Conservation (phyloP, 2,329 filamentous ascomycete species). For the Ceratocystis destructans region DNA sequence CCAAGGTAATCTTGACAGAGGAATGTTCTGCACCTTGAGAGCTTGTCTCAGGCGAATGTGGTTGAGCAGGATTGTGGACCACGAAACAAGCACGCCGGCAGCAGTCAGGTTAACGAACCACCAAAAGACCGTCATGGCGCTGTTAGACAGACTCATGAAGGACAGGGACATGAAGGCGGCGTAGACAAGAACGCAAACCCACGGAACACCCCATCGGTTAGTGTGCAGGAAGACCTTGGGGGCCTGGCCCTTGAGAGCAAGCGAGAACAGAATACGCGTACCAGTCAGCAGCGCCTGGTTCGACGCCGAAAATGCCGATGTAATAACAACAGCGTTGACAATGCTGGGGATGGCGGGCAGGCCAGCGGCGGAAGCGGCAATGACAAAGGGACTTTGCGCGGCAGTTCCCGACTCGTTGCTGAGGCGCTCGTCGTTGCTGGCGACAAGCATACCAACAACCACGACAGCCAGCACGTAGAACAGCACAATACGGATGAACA, state of each 20-base stretch:
- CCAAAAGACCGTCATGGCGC: conserved; percentile 46
- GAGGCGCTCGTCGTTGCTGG: conserved; percentile 33
- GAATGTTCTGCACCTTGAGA: conserved; percentile 41
- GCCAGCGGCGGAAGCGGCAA: conserved; percentile 54
- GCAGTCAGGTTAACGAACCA: conserved; percentile 46
- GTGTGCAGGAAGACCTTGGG: conserved; percentile 28
- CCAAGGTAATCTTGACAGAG: conserved; percentile 42
- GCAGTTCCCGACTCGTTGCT: conserved; percentile 32
- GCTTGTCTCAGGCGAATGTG: conserved; percentile 44
- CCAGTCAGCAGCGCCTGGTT: conserved; percentile 52
- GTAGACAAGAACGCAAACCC: conserved; percentile 33
- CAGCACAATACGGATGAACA: conserved; percentile 44
- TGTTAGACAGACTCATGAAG: conserved; percentile 31
- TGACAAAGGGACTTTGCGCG: conserved; percentile 51
- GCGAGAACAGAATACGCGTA: conserved; percentile 35
- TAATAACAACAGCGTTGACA: conserved; percentile 65
- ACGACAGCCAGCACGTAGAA: conserved; percentile 54
- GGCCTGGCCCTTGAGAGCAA: conserved; percentile 32
- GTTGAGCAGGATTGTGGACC: conserved; percentile 31
- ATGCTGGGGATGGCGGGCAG: conserved; percentile 55
- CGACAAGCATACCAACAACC: conserved; percentile 55
- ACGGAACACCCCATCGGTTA: conserved; percentile 28
- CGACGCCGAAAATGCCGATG: conserved; percentile 36
- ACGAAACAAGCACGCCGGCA: conserved; percentile 39
- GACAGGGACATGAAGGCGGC: conserved; percentile 48